Evolutionary conservation across 495 filamentous ascomycete genomes (phyloP).

Genomic region (Xylaria castorea): DNA sequence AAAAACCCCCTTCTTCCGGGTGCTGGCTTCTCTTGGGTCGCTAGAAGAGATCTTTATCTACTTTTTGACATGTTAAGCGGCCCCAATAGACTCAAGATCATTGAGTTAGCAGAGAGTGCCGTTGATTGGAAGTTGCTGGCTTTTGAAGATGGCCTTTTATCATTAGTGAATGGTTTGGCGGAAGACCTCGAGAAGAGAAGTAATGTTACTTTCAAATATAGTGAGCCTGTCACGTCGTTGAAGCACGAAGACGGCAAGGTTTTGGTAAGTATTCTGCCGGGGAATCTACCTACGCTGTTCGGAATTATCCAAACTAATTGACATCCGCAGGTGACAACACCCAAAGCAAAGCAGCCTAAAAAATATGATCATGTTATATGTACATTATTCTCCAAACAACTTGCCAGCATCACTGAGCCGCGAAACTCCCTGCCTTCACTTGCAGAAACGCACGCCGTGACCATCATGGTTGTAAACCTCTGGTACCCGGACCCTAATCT

Average conservation of each 20-base stretch:
- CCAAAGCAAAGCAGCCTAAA: conserved; percentile 19
- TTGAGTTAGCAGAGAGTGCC: conserved; percentile 27
- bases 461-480: conserved; percentile 90
- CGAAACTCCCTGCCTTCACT: conserved; percentile 56
- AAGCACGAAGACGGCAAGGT: conserved; percentile 31
- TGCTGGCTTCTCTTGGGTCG: background rate
- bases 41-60: conserved; percentile 29
- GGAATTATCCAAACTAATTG: conserved; percentile 9
- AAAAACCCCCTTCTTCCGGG: background rate
- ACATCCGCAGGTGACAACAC: conserved; percentile 41
- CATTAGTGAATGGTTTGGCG: conserved; percentile 57
- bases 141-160: conserved; percentile 65
- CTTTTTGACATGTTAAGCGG: conserved; percentile 25
- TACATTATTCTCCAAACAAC: conserved; percentile 64
- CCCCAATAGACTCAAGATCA: conserved; percentile 30
- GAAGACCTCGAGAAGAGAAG: conserved; percentile 49
- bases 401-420: conserved; percentile 51
- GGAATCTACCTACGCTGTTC: background rate
- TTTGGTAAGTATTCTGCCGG: conserved; percentile 27
- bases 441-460: conserved; percentile 67
- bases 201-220: conserved; percentile 62
- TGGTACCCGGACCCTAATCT: conserved; percentile 74
- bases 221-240: conserved; percentile 48
- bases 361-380: conserved; percentile 72
- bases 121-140: conserved; percentile 35